A percentile compares a stretch with the other conserved stretches of the same genome.
Evolutionary conservation across 768 basidiomycete species (phyloP).

Genomic region (Gautieria morchelliformis): DNA sequence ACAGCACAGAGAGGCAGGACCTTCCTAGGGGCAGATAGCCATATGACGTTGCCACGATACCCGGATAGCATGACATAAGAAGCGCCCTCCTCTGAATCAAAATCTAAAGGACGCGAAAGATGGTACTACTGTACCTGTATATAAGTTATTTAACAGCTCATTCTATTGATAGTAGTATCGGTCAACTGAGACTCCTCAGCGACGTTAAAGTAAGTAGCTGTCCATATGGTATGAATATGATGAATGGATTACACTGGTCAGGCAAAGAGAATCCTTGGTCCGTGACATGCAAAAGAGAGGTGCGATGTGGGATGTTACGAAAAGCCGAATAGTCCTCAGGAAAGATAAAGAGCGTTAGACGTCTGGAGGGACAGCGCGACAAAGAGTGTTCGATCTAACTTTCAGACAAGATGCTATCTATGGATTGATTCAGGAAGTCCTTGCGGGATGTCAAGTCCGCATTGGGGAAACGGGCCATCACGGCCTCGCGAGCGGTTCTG

Average conservation of each 20-base stretch:
- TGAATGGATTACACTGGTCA: slow-evolving; percentile 5
- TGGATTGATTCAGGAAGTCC: slow-evolving; percentile 89
- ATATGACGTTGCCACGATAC: too few relatives aligned
- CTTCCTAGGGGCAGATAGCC: too few relatives aligned
- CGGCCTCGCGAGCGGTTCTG: slow-evolving; percentile 85
- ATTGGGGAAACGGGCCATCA: slow-evolving; percentile 84
- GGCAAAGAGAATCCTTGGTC: slow-evolving; percentile 1
- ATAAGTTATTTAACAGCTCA: too few relatives aligned
- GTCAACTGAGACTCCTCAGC: too few relatives aligned
- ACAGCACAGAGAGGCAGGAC: too few relatives aligned
- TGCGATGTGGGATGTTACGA: not conserved
- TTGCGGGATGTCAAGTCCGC: slow-evolving; percentile 78
- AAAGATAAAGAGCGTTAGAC: not conserved
- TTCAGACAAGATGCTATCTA: slow-evolving; percentile 87
- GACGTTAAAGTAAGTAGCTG: not conserved
- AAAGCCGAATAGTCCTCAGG: not conserved
- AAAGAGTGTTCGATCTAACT: slow-evolving; percentile 35
- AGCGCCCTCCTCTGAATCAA: too few relatives aligned
- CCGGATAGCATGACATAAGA: too few relatives aligned
- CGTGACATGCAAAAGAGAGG: slow-evolving; percentile 7
- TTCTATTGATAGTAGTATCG: too few relatives aligned
- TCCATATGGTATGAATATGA: slow-evolving; percentile 5
- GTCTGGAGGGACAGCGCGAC: not conserved
- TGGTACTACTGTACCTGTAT: too few relatives aligned
- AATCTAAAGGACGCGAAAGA: too few relatives aligned